Percentiles rank a stretch among this genome's conserved stretches.
These are phyloP conservation scores for Ustilago hordei DNA, from an alignment of 1,284 basidiomycete species.

Conservation along the genomic window DNA sequence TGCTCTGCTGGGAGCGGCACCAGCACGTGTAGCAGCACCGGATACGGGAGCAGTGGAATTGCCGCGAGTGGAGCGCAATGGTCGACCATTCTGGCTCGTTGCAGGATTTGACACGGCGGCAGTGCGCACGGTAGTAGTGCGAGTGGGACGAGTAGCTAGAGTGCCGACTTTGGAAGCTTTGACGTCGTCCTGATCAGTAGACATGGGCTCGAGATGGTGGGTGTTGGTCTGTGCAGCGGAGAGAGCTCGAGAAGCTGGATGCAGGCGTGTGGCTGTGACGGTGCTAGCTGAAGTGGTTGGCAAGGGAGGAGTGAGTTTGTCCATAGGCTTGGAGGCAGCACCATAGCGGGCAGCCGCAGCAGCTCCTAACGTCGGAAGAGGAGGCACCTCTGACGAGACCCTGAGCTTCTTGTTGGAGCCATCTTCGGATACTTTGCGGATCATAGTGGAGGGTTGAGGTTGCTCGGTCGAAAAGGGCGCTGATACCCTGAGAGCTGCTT, in stretches of 20 bases:
- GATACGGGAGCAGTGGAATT: conserved; percentile 5
- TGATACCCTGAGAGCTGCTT: conserved; percentile 16
- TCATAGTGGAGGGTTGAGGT: conserved; percentile 15
- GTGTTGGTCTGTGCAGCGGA: conserved; percentile 42
- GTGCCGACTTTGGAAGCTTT: conserved; percentile 26
- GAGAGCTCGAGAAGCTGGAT: conserved; percentile 36
- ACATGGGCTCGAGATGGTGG: conserved; percentile 18
- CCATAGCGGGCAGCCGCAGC: conserved; percentile 9
- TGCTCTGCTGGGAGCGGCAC: conserved; percentile 23
- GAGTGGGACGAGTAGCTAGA: conserved; percentile 14
- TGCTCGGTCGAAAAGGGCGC: conserved; percentile 21
- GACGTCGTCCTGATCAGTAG: conserved; percentile 30
- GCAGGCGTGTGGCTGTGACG: conserved; percentile 37
- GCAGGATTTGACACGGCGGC: conserved; percentile 20
- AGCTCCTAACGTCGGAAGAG: conserved; percentile 20
- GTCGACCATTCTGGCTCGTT: conserved; percentile 18
- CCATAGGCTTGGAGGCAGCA: conserved; percentile 18
- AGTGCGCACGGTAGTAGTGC: conserved; percentile 29
- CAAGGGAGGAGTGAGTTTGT: conserved; percentile 29
- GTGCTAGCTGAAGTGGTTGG: conserved; percentile 42
- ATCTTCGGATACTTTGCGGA: conserved; percentile 46
- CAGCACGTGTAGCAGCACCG: conserved; percentile 6
- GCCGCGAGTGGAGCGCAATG: conserved; percentile 30
- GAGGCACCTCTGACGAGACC: conserved; percentile 34
- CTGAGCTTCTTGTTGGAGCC: conserved; percentile 50